Conservation (phyloP, 78 protist genomes). For the Kipferlia bialata region DNA sequence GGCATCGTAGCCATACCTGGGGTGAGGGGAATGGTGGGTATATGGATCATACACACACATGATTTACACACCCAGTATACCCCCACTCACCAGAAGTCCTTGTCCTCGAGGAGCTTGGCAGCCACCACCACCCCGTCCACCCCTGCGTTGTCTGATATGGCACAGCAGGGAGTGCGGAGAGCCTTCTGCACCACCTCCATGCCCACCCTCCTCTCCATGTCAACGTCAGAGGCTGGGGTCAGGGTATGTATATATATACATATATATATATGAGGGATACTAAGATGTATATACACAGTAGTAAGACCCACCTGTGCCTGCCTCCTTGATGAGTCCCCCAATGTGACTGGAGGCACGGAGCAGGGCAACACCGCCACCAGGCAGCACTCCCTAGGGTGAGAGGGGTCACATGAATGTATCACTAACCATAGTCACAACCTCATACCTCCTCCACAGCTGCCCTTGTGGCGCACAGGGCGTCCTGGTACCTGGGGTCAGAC, state of each 20-base stretch:
- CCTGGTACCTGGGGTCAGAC: conserved; percentile 85
- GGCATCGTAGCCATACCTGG: conserved; percentile 71
- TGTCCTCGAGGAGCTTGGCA: conserved; percentile 56
- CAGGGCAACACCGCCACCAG: conserved; percentile 47
- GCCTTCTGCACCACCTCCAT: conserved; percentile 56
- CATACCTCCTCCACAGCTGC: conserved; percentile 94
- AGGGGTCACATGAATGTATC: too few relatives aligned
- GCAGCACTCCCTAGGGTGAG: not conserved
- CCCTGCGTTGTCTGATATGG: conserved; percentile 86
- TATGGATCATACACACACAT: too few relatives aligned
- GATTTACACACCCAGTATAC: too few relatives aligned
- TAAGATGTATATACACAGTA: too few relatives aligned
- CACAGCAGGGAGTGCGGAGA: conserved; percentile 45
- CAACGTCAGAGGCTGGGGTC: too few relatives aligned
- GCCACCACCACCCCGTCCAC: conserved; percentile 84
- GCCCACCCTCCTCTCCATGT: conserved; percentile 57
- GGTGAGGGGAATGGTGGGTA: too few relatives aligned
- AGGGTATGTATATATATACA: too few relatives aligned
- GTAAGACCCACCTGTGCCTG: not conserved
- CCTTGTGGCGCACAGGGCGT: conserved; percentile 93
- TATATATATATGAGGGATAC: too few relatives aligned
- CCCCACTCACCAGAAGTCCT: too few relatives aligned
- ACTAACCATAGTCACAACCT: too few relatives aligned
- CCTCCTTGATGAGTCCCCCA: conserved; percentile 9
- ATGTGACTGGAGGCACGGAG: conserved; percentile 52